Percentiles rank a stretch among this genome's conserved stretches.
Evolutionary conservation across 2,329 filamentous ascomycete genomes (phyloP).

Genomic region (Capronia epimyces): DNA sequence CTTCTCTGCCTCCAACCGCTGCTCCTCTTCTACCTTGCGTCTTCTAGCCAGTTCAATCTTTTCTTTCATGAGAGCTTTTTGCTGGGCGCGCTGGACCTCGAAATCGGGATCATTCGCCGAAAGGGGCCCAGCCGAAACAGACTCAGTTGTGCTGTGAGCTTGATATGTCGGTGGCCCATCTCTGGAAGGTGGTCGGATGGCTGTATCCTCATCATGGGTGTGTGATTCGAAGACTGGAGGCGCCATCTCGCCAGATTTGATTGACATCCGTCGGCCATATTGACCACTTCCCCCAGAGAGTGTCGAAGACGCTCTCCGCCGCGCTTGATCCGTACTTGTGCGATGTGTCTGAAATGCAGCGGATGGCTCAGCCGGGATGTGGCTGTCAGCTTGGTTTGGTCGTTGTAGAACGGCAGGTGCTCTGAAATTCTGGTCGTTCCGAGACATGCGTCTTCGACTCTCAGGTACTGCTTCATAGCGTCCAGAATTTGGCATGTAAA

Average conservation of each 20-base stretch:
- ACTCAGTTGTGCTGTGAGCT: slow-evolving; percentile 30
- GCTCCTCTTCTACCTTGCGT: slow-evolving; percentile 50
- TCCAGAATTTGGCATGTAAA: slow-evolving; percentile 93
- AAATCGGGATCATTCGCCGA: slow-evolving; percentile 22
- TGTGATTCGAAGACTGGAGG: slow-evolving; percentile 36
- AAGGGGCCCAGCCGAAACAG: slow-evolving; percentile 28
- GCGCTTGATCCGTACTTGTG: slow-evolving; percentile 59
- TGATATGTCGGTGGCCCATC: slow-evolving; percentile 31
- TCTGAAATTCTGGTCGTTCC: slow-evolving; percentile 61
- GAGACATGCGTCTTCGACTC: slow-evolving; percentile 61
- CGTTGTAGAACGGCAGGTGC: slow-evolving; percentile 77
- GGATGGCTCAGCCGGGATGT: slow-evolving; percentile 72
- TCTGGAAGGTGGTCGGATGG: slow-evolving; percentile 32
- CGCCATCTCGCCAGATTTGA: slow-evolving; percentile 44
- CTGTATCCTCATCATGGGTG: slow-evolving; percentile 32
- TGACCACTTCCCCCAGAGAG: slow-evolving; percentile 79
- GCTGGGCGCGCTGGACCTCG: slow-evolving; percentile 35
- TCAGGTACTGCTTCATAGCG: slow-evolving; percentile 85
- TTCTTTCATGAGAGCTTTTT: slow-evolving; percentile 57
- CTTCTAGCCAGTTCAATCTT: slow-evolving; percentile 54
- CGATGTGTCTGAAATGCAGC: slow-evolving; percentile 78
- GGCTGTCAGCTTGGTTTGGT: slow-evolving; percentile 55
- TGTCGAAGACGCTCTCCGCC: slow-evolving; percentile 82
- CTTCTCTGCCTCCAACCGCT: slow-evolving; percentile 52
- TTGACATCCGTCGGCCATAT: slow-evolving; percentile 59